Base-by-base conservation (phyloP, 768 basidiomycete species). In the Tulasnella sp. region DNA sequence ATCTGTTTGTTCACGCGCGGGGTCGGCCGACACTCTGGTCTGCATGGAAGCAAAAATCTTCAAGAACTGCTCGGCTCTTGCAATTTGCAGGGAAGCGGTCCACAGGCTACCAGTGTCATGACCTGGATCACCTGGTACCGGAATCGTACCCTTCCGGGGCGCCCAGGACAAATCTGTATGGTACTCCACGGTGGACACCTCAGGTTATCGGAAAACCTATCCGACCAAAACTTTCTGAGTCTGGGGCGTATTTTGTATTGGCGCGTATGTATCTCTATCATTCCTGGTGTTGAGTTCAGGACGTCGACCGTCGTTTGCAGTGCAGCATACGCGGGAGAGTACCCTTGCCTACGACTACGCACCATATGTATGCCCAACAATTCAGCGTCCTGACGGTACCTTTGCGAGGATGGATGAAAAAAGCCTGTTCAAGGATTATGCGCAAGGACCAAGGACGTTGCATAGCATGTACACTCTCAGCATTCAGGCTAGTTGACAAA, bases 11-110 rank as follows among this genome's bases (percentile, higher is more conserved):
- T 67, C 61, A 16, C 5, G 61, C 61, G 32, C 29, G 61, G 1
- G 61, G 26, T 67, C 61, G 61, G 61, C 61, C 61, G 61, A 67
- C 61, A 67, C 61, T 67, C 32, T 51, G 51, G 51, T 5, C 10
- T 20, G 4, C 15, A 48, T 20, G 46, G 23, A 61, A 29, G 57
- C 5, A 67, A 67, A 67, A 67, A 35, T 35, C 32, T 26, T 67
- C 61, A 67, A 35, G 61, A 67, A 32, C 61, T 35, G 61, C 61
- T 67, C 61, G 61, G 61, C 61, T 67, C 29, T 67, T 67, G 61
- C 61, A 67, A 67, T 67, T 67, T 67, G 61, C 61, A 35, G 61
- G 23, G 61, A 67, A 67, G 11, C 16, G 61, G 32, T 26, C 32
- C 18, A 29, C 11, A 35, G n/a, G 5, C 15, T 67, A 15, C 29